These are phyloP conservation scores for Colletotrichum tropicale DNA, from an alignment of 2,329 filamentous ascomycete genomes.

Conservation along the genomic window DNA sequence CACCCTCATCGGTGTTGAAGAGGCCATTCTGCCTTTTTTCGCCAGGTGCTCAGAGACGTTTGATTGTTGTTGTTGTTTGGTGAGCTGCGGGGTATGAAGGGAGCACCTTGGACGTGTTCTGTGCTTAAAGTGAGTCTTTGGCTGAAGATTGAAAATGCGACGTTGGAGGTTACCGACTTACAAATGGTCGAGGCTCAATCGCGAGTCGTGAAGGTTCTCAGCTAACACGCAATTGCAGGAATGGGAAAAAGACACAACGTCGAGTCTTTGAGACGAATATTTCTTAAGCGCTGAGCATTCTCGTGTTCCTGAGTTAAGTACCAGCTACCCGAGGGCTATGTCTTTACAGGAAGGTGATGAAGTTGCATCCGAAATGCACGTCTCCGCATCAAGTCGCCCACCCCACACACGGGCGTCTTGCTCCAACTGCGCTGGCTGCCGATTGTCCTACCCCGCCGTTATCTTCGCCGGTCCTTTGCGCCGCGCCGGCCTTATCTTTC, in stretches of 20 bases:
- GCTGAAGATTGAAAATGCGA: neutral
- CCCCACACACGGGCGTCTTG: slow-evolving; percentile 12
- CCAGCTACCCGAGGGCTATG: slow-evolving; percentile 7
- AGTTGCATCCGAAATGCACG: slow-evolving; percentile 7
- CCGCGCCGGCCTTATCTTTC: neutral
- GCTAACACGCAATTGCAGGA: neutral
- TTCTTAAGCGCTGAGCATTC: neutral
- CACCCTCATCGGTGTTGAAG: slow-evolving; percentile 41
- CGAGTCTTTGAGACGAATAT: neutral
- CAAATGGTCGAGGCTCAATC: neutral
- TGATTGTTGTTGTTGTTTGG: neutral
- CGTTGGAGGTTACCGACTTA: neutral
- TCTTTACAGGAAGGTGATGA: slow-evolving; percentile 20
- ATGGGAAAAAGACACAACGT: neutral
- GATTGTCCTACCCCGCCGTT: slow-evolving; percentile 20
- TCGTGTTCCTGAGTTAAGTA: slow-evolving; percentile 3
- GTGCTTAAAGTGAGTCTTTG: neutral
- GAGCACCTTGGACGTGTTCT: neutral
- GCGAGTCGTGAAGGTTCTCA: neutral
- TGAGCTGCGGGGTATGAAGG: neutral
- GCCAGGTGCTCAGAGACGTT: neutral
- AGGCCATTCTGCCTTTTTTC: slow-evolving; percentile 32
- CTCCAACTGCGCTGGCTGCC: slow-evolving; percentile 1
- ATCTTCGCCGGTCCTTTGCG: slow-evolving; percentile 1
- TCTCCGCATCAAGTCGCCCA: slow-evolving; percentile 5